Evolutionary conservation across 257 asterid species (phyloP), one percentile per base, ranked within the genome.

Genomic region (Rhazya stricta): DNA sequence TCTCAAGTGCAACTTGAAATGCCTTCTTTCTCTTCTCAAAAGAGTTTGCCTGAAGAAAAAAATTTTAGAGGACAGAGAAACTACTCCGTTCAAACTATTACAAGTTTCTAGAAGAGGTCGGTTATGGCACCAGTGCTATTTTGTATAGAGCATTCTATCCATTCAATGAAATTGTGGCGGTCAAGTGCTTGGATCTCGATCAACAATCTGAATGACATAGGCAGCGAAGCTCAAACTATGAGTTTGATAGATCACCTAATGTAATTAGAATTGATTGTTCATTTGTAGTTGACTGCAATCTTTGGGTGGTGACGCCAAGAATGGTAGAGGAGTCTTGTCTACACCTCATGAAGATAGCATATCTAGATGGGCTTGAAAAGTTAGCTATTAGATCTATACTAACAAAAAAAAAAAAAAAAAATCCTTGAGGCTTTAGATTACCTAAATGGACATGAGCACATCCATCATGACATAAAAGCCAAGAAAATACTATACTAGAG

Each of bases 161-260:
- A 58, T 74, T 71, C 69, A 89, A 90, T 83, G 97, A 92, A 82
- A 92, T 88, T 69, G 91, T 94, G 67, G 99, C 99, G 2, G 93
- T 94, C 78, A 94, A 94, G 89, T 89, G 90, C 77, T 87, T 94
- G 97, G 99, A 94, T n/a, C 99, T 94, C 91, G 99, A 94, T 92
- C 43, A 91, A 88, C 90, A 94, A 91, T 92, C 93, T 94, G 99
- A 98, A 95, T 83, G 98, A 95, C 84, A 88, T 95, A 74, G 96
- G 97, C 50, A 85, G 96, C 83, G 99, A 95, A 90, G 96, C 99
- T 83, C 99, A 95, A 81, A 89, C 91, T 29, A 86, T 95, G 99
- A 90, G 91, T 82, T 86, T 95, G 84, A 95, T 95, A 43, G 88
- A 91, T 77, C 99, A 95, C 97, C 99, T 71, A 95, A 92, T 83